A percentile compares a stretch with the other conserved stretches of the same genome.
These are phyloP conservation scores for Talaromyces funiculosus DNA, from an alignment of 2,329 filamentous ascomycete genomes.

Conservation along the genomic window DNA sequence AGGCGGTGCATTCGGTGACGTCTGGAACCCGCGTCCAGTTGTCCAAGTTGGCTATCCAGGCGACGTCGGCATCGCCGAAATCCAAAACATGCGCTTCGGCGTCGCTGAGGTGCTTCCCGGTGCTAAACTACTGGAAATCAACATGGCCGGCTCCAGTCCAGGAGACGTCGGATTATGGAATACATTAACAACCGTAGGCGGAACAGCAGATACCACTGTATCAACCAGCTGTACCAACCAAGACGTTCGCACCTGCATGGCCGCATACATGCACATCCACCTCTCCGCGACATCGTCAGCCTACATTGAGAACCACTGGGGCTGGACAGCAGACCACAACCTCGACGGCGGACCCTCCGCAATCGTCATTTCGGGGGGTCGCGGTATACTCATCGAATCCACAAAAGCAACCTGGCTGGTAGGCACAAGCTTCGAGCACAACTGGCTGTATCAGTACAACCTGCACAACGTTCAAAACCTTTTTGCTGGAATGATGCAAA, in stretches of 20 bases:
- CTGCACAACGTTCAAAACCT: constrained; percentile 39
- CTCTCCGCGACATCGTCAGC: constrained; percentile 41
- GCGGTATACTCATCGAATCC: constrained; percentile 40
- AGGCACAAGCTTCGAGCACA: constrained; percentile 44
- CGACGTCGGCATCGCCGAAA: constrained; percentile 45
- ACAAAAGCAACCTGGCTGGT: constrained; percentile 41
- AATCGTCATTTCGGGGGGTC: constrained; percentile 33
- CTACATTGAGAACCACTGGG: constrained; percentile 52
- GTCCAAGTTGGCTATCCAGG: constrained; percentile 47
- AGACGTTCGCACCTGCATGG: constrained; percentile 38
- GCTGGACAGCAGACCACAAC: constrained; percentile 46
- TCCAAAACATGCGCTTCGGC: constrained; percentile 49
- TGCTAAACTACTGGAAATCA: constrained; percentile 45
- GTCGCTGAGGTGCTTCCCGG: constrained; percentile 43
- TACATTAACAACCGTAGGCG: constrained; percentile 43
- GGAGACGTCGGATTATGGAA: constrained; percentile 51
- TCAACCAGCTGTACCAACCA: constrained; percentile 32
- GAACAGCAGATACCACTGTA: constrained; percentile 37
- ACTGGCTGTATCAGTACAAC: constrained; percentile 46
- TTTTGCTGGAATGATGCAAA: constrained; percentile 34
- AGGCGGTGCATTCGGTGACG: constrained; percentile 43
- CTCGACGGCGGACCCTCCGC: constrained; percentile 36
- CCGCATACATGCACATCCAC: constrained; percentile 47
- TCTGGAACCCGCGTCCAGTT: constrained; percentile 42
- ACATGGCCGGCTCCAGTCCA: constrained; percentile 42